Percentiles rank a stretch among this genome's conserved stretches.
Evolutionary conservation across 2,329 filamentous ascomycete species (phyloP).

Genomic region (Penicillium corylophilum): DNA sequence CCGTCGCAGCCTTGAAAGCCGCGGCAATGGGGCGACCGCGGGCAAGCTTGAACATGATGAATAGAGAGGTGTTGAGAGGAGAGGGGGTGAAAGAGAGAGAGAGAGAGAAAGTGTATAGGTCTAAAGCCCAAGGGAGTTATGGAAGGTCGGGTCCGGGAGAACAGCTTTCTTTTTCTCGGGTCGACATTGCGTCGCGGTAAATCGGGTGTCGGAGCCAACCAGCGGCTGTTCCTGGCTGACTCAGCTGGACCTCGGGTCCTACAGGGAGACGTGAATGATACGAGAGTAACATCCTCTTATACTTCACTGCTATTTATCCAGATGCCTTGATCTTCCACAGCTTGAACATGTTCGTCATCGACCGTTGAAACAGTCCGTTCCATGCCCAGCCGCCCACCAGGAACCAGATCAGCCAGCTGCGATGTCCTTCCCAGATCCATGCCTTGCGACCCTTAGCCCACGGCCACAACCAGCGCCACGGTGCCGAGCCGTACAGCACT

Average conservation of each 20-base stretch:
- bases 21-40: slow-evolving; percentile 77
- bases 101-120: slow-evolving; percentile 11
- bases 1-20: slow-evolving; percentile 75
- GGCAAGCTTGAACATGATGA: slow-evolving; percentile 82
- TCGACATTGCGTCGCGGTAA: slow-evolving; percentile 27
- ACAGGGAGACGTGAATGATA: too few relatives aligned
- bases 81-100: slow-evolving; percentile 18
- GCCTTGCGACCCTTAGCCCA: slow-evolving; percentile 38
- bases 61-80: slow-evolving; percentile 15
- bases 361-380: slow-evolving; percentile 38
- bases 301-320: neutral
- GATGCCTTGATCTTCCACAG: slow-evolving; percentile 39
- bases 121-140: slow-evolving; percentile 15
- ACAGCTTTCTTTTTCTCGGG: slow-evolving; percentile 42
- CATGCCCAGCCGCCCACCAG: slow-evolving; percentile 49
- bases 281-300: slow-evolving; percentile 12
- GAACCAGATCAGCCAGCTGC: slow-evolving; percentile 53
- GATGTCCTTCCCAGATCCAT: slow-evolving; percentile 53
- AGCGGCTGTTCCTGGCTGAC: slow-evolving; percentile 28
- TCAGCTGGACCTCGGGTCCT: slow-evolving; percentile 20
- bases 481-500: slow-evolving; percentile 48
- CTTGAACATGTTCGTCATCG: slow-evolving; percentile 54
- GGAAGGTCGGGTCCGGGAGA: slow-evolving; percentile 23
- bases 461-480: slow-evolving; percentile 53
- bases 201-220: slow-evolving; percentile 31